These are phyloP conservation scores for Pestalotiopsis sp. DNA, from an alignment of 2,329 filamentous ascomycete species.

Conservation along the genomic window DNA sequence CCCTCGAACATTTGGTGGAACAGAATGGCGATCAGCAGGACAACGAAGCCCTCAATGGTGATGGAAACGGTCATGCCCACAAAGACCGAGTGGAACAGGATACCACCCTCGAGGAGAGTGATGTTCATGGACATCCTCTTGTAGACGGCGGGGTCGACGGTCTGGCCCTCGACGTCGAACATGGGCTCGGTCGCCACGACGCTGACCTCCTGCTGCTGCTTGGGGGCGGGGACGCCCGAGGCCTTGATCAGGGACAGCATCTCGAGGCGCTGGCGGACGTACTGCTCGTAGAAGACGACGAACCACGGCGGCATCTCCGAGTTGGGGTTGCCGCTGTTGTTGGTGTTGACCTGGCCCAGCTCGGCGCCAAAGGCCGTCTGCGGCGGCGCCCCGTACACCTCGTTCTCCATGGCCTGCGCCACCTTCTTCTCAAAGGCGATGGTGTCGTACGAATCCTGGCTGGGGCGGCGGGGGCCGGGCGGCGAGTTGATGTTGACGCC, in stretches of 20 bases:
- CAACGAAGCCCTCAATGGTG: constrained; percentile 66
- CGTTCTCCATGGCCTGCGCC: constrained; percentile 41
- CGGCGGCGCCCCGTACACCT: constrained; percentile 29
- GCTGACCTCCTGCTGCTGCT: constrained; percentile 25
- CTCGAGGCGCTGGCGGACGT: constrained; percentile 62
- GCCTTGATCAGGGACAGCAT: constrained; percentile 57
- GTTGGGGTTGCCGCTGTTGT: constrained; percentile 11
- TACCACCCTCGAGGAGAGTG: constrained; percentile 75
- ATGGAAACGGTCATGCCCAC: constrained; percentile 75
- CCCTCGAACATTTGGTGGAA: constrained; percentile 75
- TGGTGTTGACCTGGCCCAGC: constrained; percentile 30
- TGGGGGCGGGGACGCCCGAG: constrained; percentile 25
- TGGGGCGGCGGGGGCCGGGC: constrained; percentile 35
- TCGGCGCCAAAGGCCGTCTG: constrained; percentile 27
- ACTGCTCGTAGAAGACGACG: constrained; percentile 65
- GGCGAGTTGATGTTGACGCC: constrained; percentile 20
- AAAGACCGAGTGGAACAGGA: constrained; percentile 78
- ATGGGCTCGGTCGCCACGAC: constrained; percentile 36
- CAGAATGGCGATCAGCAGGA: constrained; percentile 69
- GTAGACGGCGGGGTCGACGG: constrained; percentile 49
- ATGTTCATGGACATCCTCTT: constrained; percentile 73
- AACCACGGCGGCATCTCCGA: constrained; percentile 65
- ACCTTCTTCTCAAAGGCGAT: constrained; percentile 44
- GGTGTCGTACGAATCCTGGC: constrained; percentile 39
- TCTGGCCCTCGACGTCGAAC: constrained; percentile 47